Evolutionary conservation across 441 rosid species (phyloP).

Genomic region (Isatis lusitanica): DNA sequence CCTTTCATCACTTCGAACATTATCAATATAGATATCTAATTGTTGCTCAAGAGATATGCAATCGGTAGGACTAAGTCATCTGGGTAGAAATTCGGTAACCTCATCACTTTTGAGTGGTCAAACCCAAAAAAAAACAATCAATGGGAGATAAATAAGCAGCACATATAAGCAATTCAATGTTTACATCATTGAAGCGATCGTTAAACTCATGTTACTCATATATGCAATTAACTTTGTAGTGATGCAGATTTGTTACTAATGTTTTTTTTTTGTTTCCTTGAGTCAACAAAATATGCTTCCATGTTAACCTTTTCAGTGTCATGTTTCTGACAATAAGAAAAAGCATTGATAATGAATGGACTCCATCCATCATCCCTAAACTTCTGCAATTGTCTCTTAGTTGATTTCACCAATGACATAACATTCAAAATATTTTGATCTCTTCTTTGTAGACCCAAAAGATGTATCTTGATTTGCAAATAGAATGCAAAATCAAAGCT

Average conservation of each 20-base stretch:
- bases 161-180: no score
- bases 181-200: no score
- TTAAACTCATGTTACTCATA: no score
- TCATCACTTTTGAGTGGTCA: no score
- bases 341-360: background rate
- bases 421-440: conserved; percentile 4
- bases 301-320: background rate
- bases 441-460: background rate
- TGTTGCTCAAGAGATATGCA: no score
- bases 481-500: conserved; percentile 6
- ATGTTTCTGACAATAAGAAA: background rate
- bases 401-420: background rate
- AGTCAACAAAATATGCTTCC: background rate
- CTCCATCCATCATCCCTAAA: background rate
- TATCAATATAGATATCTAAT: no score
- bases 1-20: no score
- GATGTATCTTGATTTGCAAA: background rate
- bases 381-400: background rate
- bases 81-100: no score
- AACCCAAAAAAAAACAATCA: no score
- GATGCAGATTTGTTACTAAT: background rate
- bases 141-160: no score
- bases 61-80: no score
- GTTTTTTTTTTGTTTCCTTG: background rate
- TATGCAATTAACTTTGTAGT: no score